Base-by-base conservation (phyloP, 2,329 filamentous ascomycete genomes). In the Colletotrichum lupini region DNA sequence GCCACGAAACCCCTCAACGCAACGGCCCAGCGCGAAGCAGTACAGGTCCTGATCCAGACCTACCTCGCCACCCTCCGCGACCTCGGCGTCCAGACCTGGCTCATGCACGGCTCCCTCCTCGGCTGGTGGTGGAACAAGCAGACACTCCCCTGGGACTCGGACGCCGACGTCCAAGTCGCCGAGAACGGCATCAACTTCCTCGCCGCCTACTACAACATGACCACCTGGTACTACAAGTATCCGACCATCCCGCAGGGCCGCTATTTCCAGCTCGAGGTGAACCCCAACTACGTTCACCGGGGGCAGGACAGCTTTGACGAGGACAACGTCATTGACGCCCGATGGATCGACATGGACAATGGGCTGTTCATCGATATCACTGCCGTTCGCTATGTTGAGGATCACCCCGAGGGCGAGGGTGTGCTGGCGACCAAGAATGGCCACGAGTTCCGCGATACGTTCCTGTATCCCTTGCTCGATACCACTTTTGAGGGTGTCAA, bases 91-190 rank as follows among this genome's bases (percentile, higher is more conserved):
- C 92, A 95, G 80, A 95, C 94, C 6, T 96, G 94, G 94, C 89
- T 96, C 73, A 93, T 94, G 78, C 94, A 96, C 79, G 93, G 93
- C n/a, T 93, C 92, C n/a, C 84, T 96, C 35, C 85, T 97, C 37
- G 94, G 94, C 7, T 97, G 94, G 94, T 96, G 93, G 93, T 96
- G 94, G 94, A 94, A 94, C 77, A 86, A 86, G 60, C 85, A 83
- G 87, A 88, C 93, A 75, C 88, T 95, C 80, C 93, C 93, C 0
- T 95, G 93, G 93, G 93, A 95, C 80, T 90, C 90, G 81, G 93
- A 95, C 79, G 86, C 94, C 58, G 93, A 95, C 80, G 92, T 93
- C 2, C 93, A 95, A 80, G 89, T 95, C 30, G 90, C 90, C 7
- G 89, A 89, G 73, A 83, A 88, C 28, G 94, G 92, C 57, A 87